A percentile compares a stretch with the other conserved stretches of the same genome.
These are phyloP conservation scores for Colletotrichum orchidophilum DNA, from an alignment of 2,329 filamentous ascomycete species.

Conservation along the genomic window DNA sequence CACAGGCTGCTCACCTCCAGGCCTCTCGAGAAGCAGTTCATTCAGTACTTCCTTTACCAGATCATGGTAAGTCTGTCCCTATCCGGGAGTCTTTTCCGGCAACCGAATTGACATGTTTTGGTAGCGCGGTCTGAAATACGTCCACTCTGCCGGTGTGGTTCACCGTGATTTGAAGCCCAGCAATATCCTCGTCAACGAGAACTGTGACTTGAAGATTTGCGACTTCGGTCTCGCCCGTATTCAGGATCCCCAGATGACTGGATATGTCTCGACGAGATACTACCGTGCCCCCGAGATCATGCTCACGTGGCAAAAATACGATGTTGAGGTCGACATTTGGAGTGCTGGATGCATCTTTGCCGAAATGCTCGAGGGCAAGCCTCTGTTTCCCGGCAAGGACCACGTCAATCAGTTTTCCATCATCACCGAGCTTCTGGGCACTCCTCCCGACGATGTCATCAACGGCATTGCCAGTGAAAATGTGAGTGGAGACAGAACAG, in stretches of 20 bases:
- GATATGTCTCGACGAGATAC: conserved; percentile 98
- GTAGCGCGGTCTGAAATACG: conserved; percentile 97
- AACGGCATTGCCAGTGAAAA: conserved; percentile 99
- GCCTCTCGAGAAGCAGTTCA: conserved; percentile 98
- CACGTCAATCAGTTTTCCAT: conserved; percentile 99
- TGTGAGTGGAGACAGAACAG: conserved; percentile 58
- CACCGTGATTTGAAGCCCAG: conserved; percentile 98
- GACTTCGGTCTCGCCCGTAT: conserved; percentile 98
- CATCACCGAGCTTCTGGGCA: conserved; percentile 96
- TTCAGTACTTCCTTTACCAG: conserved; percentile 99
- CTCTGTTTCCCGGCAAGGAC: conserved; percentile 97
- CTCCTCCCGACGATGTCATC: conserved; percentile 97
- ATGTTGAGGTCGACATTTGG: conserved; percentile 99
- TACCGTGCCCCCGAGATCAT: conserved; percentile 99
- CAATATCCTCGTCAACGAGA: conserved; percentile 99
- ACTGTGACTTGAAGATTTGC: conserved; percentile 99
- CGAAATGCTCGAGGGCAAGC: conserved; percentile 99
- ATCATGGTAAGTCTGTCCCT: conserved; percentile 78
- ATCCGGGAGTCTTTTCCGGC: background rate
- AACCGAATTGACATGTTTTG: conserved; percentile 26
- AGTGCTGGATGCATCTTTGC: conserved; percentile 99
- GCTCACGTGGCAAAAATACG: conserved; percentile 99
- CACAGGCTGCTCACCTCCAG: conserved; percentile 94
- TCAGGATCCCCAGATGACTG: conserved; percentile 99
- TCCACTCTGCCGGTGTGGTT: conserved; percentile 97